These are phyloP conservation scores for Trichosporon coremiiforme DNA, from an alignment of 1,284 basidiomycete species.

Conservation along the genomic window DNA sequence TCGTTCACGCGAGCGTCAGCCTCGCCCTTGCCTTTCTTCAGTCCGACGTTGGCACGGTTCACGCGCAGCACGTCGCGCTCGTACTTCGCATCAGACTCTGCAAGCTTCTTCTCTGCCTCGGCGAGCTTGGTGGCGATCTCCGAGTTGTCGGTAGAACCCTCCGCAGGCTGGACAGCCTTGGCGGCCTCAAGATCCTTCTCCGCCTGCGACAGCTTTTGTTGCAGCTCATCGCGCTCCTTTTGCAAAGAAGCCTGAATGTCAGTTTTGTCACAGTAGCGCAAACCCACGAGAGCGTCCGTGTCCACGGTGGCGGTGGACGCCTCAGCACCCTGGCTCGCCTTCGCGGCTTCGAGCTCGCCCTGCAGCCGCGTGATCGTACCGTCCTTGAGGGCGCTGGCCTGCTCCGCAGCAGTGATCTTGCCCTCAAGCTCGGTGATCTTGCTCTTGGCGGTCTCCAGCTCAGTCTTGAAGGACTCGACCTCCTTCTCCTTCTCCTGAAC, in stretches of 20 bases:
- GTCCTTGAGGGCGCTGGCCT: slow-evolving; percentile 37
- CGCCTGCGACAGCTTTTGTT: slow-evolving; percentile 40
- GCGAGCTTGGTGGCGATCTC: slow-evolving; percentile 35
- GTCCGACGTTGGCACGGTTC: slow-evolving; percentile 40
- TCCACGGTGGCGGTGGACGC: slow-evolving; percentile 10
- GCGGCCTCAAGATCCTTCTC: slow-evolving; percentile 49
- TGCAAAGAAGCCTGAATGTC: slow-evolving; percentile 30
- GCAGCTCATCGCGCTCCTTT: slow-evolving; percentile 42
- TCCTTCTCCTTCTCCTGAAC: slow-evolving; percentile 38
- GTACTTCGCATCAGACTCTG: slow-evolving; percentile 37
- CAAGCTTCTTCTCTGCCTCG: slow-evolving; percentile 32
- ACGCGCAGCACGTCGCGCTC: slow-evolving; percentile 44
- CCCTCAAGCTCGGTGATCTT: slow-evolving; percentile 43
- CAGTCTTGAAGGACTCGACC: slow-evolving; percentile 33
- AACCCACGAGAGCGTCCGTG: slow-evolving; percentile 36
- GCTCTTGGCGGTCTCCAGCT: slow-evolving; percentile 37
- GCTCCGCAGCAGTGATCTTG: slow-evolving; percentile 38
- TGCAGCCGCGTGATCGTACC: slow-evolving; percentile 42
- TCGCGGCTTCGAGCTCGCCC: slow-evolving; percentile 38
- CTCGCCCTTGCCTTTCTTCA: slow-evolving; percentile 26
- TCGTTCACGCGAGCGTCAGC: slow-evolving; percentile 20
- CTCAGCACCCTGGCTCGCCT: slow-evolving; percentile 21
- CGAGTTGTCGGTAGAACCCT: neutral
- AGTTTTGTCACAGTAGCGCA: neutral
- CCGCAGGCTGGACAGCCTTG: slow-evolving; percentile 32